These are phyloP conservation scores for Exserohilum rostratum DNA, from an alignment of 2,329 filamentous ascomycete genomes.

Conservation along the genomic window DNA sequence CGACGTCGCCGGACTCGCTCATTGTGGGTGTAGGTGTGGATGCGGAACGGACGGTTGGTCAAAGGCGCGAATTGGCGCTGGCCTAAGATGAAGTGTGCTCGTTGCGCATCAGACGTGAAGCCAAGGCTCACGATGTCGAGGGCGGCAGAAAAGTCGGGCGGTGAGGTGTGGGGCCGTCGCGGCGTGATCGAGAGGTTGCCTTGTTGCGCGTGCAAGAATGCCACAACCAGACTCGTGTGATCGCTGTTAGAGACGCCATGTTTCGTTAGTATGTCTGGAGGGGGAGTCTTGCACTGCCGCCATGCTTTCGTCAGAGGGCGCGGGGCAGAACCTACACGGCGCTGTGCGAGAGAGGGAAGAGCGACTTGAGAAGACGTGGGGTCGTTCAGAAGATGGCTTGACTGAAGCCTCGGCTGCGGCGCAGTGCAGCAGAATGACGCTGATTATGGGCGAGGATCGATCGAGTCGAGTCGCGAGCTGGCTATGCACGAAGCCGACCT, in stretches of 20 bases:
- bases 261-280: conserved; percentile 41
- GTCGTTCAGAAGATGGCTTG: background rate
- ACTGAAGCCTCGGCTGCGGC: conserved; percentile 3
- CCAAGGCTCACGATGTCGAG: conserved; percentile 11
- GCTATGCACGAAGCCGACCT: conserved; percentile 12
- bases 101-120: conserved; percentile 1
- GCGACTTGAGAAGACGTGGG: conserved; percentile 2
- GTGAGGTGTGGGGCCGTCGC: conserved; percentile 19
- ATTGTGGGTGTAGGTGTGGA: conserved; percentile 6
- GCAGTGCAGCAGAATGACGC: conserved; percentile 12
- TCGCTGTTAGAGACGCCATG: conserved; percentile 30
- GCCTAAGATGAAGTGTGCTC: background rate
- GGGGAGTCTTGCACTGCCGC: conserved; percentile 36
- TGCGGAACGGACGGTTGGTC: background rate
- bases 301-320: conserved; percentile 34
- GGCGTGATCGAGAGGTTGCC: conserved; percentile 1
- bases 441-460: conserved; percentile 16
- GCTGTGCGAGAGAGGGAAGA: conserved; percentile 30
- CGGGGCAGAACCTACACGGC: conserved; percentile 40
- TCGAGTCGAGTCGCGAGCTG: conserved; percentile 13
- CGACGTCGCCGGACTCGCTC: conserved; percentile 22
- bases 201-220: conserved; percentile 17
- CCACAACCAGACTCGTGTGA: conserved; percentile 8
- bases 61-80: background rate
- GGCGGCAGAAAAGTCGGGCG: conserved; percentile 35